Evolutionary conservation across 768 basidiomycete species (phyloP), one percentile per base, ranked within the genome.

Genomic region (Lactifluus piperatus): DNA sequence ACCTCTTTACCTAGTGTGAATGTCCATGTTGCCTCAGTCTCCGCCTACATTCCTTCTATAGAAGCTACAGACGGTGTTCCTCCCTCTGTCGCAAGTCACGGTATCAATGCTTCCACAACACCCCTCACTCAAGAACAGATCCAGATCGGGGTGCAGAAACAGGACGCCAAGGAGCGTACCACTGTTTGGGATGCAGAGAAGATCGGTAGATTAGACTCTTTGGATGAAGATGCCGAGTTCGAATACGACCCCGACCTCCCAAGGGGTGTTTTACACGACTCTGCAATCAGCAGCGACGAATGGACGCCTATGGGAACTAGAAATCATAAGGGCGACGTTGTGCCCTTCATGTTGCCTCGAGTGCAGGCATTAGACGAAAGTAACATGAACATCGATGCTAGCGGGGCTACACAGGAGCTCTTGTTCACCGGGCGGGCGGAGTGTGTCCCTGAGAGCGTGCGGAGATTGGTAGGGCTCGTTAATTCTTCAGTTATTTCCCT

Each of bases 11-110:
- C 45, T 50, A 90, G 88, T 4, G 82, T 93, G 56, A 81, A 83
- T 66, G 70, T 92, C 56, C 83, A 77, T 52, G 79, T 92, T 26
- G 77, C 84, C 16, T 91, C 90, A 0, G 81, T 93, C 45, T 82
- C 86, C 1, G 80, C 80, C 5, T 86, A 83, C 64, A 76, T 93
- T 24, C 91, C 91, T 2, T 81, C 81, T 4, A 75, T 77, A 2
- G 81, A 84, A 54, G 75, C 85, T 61, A 32, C 11, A 34, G 80
- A 87, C 29, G 22, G 43, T 50, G 73, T 81, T 58, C 79, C 79
- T 5, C 68, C 76, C 1, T 26, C 41, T 18, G 43, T 84, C 83
- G 65, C 68, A 75, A 3, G 85, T 85, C 27, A 81, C 49, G 20
- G 22, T 4, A 16, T 30, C 26, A 13, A 57, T 51, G 18, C 39